Evolutionary conservation across 2,329 filamentous ascomycete species (phyloP).

Genomic region (Byssothecium circinans): DNA sequence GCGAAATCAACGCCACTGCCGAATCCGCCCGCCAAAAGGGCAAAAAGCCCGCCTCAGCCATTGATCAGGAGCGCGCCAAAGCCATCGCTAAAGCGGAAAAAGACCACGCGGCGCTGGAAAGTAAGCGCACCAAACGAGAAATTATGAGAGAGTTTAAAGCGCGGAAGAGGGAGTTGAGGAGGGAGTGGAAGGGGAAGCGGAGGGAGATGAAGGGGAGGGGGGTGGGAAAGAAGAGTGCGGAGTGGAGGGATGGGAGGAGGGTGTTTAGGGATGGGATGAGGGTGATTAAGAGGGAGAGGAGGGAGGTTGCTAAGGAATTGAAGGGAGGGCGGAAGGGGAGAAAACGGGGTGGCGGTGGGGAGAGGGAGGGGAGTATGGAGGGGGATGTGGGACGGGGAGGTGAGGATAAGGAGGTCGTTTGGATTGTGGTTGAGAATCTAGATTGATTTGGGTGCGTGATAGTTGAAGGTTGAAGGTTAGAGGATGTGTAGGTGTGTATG

Average conservation of each 20-base stretch:
- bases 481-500: too few relatives aligned
- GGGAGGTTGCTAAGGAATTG: slow-evolving; percentile 11
- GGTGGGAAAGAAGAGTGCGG: slow-evolving; percentile 23
- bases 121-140: slow-evolving; percentile 19
- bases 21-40: slow-evolving; percentile 22
- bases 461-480: too few relatives aligned
- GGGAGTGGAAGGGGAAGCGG: slow-evolving; percentile 11
- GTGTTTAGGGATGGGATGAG: slow-evolving; percentile 26
- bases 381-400: slow-evolving; percentile 19
- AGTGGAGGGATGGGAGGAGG: slow-evolving; percentile 26
- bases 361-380: slow-evolving; percentile 5
- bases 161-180: slow-evolving; percentile 24
- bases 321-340: slow-evolving; percentile 8
- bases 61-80: slow-evolving; percentile 25
- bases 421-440: slow-evolving; percentile 37
- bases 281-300: slow-evolving; percentile 24
- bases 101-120: slow-evolving; percentile 22
- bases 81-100: slow-evolving; percentile 27
- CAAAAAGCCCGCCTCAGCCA: slow-evolving; percentile 23
- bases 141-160: slow-evolving; percentile 17
- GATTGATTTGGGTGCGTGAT: slow-evolving; percentile 1
- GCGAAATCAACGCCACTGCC: slow-evolving; percentile 25
- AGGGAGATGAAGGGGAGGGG: slow-evolving; percentile 16
- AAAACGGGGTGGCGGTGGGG: slow-evolving; percentile 4
- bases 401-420: slow-evolving; percentile 20